phyloP scores from a whole-genome alignment of 345 rosid genomes.

The Hypericum perforatum region DNA sequence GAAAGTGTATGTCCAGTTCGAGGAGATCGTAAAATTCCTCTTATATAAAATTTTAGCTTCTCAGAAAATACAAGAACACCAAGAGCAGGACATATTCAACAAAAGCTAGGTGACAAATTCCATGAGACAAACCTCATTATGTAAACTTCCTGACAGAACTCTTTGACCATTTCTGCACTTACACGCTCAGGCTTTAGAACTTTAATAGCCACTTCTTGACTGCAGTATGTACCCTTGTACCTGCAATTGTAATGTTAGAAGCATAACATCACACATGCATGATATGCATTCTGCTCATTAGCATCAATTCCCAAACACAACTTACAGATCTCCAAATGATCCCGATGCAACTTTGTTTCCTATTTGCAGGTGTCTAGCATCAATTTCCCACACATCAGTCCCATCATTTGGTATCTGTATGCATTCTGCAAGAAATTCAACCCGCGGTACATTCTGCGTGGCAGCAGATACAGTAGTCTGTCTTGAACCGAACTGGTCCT shows the following conservation, averaged over 20 bases:
- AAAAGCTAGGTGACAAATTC: too few relatives aligned
- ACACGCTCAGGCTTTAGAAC: constrained; percentile 78
- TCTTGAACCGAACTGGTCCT: constrained; percentile 47
- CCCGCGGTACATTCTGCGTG: constrained; percentile 29
- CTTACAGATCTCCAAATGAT: constrained; percentile 84
- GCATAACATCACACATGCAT: constrained; percentile 3
- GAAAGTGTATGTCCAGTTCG: too few relatives aligned
- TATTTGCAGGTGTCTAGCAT: constrained; percentile 55
- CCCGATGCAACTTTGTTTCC: constrained; percentile 82
- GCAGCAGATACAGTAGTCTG: constrained; percentile 34
- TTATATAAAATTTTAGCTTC: too few relatives aligned
- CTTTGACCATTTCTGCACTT: constrained; percentile 62
- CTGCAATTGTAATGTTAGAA: constrained; percentile 29
- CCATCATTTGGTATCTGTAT: constrained; percentile 87
- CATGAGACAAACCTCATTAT: constrained; percentile 66
- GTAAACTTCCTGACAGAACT: constrained; percentile 91
- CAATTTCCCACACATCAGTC: constrained; percentile 96
- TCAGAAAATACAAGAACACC: too few relatives aligned
- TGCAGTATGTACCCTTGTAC: constrained; percentile 71
- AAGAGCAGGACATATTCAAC: too few relatives aligned
- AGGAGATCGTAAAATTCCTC: too few relatives aligned
- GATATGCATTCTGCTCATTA: too few relatives aligned
- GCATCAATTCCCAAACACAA: too few relatives aligned
- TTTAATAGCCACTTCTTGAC: constrained; percentile 97
- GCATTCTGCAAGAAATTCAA: constrained; percentile 40